These are phyloP conservation scores for Candida smagusa DNA, from an alignment of 1,139 yeast species.

Conservation along the genomic window DNA sequence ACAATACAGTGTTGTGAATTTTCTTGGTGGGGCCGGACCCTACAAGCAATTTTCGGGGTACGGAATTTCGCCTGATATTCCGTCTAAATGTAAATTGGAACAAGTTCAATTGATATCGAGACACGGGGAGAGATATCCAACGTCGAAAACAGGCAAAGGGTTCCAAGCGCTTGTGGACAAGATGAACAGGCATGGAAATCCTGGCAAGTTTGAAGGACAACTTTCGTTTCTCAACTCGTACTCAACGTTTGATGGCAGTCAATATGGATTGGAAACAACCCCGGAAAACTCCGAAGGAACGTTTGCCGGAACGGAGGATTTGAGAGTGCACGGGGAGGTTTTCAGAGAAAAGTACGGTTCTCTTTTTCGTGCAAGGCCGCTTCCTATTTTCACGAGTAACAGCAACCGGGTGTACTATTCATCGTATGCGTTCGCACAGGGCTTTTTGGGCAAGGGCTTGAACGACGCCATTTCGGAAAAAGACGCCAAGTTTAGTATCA, in stretches of 20 bases:
- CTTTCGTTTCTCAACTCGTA: conserved; percentile 6
- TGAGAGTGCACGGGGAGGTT: conserved; percentile 30
- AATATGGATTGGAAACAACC: conserved; percentile 17
- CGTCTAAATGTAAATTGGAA: conserved; percentile 29
- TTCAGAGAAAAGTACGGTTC: conserved; percentile 34
- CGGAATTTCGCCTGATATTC: conserved; percentile 34
- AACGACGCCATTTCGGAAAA: neutral
- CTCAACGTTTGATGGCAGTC: conserved; percentile 8
- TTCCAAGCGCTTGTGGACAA: conserved; percentile 21
- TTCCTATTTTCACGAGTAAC: conserved; percentile 34
- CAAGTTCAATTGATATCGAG: conserved; percentile 35
- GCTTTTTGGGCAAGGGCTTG: conserved; percentile 12
- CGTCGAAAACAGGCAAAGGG: conserved; percentile 18
- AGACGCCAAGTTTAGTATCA: conserved; percentile 3
- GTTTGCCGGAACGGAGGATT: conserved; percentile 26
- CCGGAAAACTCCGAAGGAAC: conserved; percentile 13
- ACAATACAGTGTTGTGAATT: conserved; percentile 29
- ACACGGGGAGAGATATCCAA: conserved; percentile 40
- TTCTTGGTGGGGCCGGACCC: conserved; percentile 37
- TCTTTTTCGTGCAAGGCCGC: conserved; percentile 17
- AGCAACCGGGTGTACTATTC: conserved; percentile 30
- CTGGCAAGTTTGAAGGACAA: conserved; percentile 3
- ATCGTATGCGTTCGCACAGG: conserved; percentile 27
- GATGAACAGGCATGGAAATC: conserved; percentile 17
- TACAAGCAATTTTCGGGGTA: conserved; percentile 31